Percentiles rank a stretch among this genome's conserved stretches.
Conservation (phyloP, 208 protist genomes). For the Leishmania major region DNA sequence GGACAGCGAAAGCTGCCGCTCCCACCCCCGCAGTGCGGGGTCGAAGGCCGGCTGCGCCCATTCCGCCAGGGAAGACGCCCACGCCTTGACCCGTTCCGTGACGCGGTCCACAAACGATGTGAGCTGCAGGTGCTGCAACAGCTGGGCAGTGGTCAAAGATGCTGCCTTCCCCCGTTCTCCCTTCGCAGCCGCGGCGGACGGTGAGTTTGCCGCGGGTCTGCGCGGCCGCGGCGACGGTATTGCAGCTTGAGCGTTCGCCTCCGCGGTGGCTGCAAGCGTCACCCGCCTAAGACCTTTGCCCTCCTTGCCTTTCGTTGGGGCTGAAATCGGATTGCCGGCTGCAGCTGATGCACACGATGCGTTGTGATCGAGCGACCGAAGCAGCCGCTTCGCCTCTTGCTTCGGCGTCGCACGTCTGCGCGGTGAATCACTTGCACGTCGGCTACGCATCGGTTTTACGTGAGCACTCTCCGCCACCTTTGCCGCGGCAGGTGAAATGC, state of each 20-base stretch:
- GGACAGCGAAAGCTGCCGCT: constrained; percentile 38
- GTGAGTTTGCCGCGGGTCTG: neutral
- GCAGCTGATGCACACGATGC: neutral
- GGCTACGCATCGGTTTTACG: constrained; percentile 29
- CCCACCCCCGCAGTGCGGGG: constrained; percentile 38
- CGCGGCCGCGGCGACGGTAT: neutral
- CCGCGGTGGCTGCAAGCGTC: neutral
- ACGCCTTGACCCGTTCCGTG: constrained; percentile 20
- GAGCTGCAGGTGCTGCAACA: constrained; percentile 19
- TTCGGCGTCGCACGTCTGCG: constrained; percentile 4
- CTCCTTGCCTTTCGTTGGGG: neutral
- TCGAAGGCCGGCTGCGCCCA: constrained; percentile 39
- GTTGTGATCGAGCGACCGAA: constrained; percentile 4
- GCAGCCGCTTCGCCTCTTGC: constrained; percentile 21
- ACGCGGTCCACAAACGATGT: constrained; percentile 24
- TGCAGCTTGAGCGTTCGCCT: neutral
- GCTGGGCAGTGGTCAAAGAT: constrained; percentile 19
- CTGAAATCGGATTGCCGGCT: neutral
- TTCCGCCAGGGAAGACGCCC: constrained; percentile 20
- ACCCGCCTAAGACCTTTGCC: neutral
- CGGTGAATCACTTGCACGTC: constrained; percentile 16
- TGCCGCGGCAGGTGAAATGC: neutral
- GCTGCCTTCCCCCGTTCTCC: neutral
- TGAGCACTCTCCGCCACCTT: neutral
- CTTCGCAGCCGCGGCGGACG: neutral